Conservation (phyloP, 768 basidiomycete genomes). For the Clavulina sp. region DNA sequence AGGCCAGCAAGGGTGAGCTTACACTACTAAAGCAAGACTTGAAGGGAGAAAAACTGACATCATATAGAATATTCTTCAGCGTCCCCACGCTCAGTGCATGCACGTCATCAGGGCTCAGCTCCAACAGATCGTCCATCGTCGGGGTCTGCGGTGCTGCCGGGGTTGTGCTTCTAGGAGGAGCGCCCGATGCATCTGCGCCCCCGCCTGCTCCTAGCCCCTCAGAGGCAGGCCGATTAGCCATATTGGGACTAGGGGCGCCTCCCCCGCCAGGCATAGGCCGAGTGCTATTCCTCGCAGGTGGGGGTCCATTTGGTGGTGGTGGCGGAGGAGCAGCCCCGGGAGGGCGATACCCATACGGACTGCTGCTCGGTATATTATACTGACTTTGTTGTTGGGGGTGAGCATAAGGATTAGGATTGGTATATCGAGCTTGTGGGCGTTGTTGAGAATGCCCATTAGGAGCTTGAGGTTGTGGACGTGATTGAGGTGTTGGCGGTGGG, state of each 20-base stretch:
- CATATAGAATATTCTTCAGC: slow-evolving; percentile 66
- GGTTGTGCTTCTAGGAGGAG: slow-evolving; percentile 19
- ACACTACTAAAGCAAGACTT: background rate
- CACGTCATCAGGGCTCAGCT: slow-evolving; percentile 40
- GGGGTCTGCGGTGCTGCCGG: slow-evolving; percentile 32
- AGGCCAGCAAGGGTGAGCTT: background rate
- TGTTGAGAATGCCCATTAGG: slow-evolving; percentile 13
- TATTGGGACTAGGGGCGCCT: too few species aligned
- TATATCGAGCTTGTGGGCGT: slow-evolving; percentile 11
- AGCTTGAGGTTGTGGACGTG: slow-evolving; percentile 15
- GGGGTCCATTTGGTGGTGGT: slow-evolving; percentile 12
- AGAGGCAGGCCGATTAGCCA: background rate
- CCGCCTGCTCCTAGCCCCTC: too few species aligned
- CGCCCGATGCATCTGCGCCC: slow-evolving; percentile 21
- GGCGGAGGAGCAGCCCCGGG: slow-evolving; percentile 12
- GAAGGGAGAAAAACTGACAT: slow-evolving; percentile 12
- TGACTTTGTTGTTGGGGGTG: slow-evolving; percentile 11
- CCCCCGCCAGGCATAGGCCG: background rate
- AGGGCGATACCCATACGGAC: slow-evolving; percentile 11
- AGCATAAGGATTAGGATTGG: slow-evolving; percentile 3
- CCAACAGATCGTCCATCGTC: slow-evolving; percentile 49
- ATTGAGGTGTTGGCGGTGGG: slow-evolving; percentile 10
- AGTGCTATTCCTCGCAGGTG: too few species aligned
- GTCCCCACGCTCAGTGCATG: slow-evolving; percentile 42
- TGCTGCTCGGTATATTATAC: background rate